phyloP scores from a whole-genome alignment of 2,329 filamentous ascomycete genomes.

The Thielaviopsis euricoi region DNA sequence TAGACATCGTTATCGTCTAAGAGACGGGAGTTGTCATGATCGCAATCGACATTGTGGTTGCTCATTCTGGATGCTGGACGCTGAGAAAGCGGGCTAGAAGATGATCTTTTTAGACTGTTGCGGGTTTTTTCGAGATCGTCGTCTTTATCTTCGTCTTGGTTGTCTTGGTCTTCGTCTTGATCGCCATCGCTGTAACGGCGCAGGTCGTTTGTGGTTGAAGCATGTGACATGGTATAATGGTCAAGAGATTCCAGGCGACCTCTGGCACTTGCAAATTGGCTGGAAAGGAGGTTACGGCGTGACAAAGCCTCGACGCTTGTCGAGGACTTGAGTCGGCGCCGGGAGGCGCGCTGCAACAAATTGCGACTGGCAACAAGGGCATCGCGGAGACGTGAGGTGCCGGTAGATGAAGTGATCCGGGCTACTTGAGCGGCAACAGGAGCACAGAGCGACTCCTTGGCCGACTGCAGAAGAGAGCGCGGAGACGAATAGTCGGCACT shows the following conservation, averaged over 20 bases:
- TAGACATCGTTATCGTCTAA: not conserved
- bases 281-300: not conserved
- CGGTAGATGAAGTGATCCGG: not conserved
- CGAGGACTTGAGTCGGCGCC: not conserved
- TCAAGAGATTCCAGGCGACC: not conserved
- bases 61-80: not conserved
- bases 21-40: not conserved
- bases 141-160: not conserved
- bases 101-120: not conserved
- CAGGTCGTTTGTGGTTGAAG: not conserved
- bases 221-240: not conserved
- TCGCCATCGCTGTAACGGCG: not conserved
- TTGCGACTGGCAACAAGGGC: slow-evolving; percentile 7
- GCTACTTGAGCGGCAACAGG: not conserved
- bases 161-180: not conserved
- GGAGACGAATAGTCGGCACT: not conserved
- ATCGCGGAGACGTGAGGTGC: not conserved
- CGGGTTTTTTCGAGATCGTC: not conserved
- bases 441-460: not conserved
- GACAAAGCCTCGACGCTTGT: slow-evolving; percentile 9
- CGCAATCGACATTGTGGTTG: not conserved
- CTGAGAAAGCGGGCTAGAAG: not conserved
- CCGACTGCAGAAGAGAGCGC: not conserved
- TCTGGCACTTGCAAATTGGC: not conserved
- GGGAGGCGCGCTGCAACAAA: not conserved